Base-by-base conservation (phyloP, 1,284 basidiomycete species). In the Vanrija humicola region DNA sequence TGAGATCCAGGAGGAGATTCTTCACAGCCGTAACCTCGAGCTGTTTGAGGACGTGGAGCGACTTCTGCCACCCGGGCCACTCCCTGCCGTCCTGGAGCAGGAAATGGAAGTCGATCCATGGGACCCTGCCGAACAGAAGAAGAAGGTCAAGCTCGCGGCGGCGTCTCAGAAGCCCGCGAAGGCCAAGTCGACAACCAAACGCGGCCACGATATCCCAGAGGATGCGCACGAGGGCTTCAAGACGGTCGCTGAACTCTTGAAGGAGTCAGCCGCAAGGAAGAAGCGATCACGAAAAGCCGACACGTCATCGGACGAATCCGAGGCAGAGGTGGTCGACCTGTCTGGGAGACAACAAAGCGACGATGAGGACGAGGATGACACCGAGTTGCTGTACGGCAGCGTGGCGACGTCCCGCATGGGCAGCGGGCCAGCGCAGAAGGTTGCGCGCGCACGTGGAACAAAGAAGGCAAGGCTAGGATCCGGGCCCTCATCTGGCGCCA, bases 31-130 rank as follows among this genome's bases (percentile, higher is more conserved):
- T 53, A 82, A 88, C 56, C 84, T 98, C 40, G 92, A 97, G 74
- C 82, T 98, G 10, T 99, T 93, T 66, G 86, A 83, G 28, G 96
- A 99, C 71, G 91, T 94, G 45, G 84, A 87, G 61, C 86, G 91
- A 0, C 80, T 99, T 12, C 77, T 98, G 1, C 94, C 96, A 0
- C 82, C 83, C 18, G 80, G 88, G 62, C 78, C 87, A 59, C 84
- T 87, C 42, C 94, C 94, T 0, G 79, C 82, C 59, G 87, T 85
- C 61, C 76, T 90, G 26, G 89, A 96, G 77, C 86, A 88, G 76
- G 78, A 79, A 43, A 90, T 98, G 84, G 61, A 63, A 0, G 67
- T 78, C 14, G 77, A 77, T 54, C 65, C 66, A 0, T 76, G 74
- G 72, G 68, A 71, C 46, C 70, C 73, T 5, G 64, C 65, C 16